Percentiles rank a stretch among this genome's conserved stretches.
phyloP scores from a whole-genome alignment of 305 asterid species.

The Fraxinus greggii region DNA sequence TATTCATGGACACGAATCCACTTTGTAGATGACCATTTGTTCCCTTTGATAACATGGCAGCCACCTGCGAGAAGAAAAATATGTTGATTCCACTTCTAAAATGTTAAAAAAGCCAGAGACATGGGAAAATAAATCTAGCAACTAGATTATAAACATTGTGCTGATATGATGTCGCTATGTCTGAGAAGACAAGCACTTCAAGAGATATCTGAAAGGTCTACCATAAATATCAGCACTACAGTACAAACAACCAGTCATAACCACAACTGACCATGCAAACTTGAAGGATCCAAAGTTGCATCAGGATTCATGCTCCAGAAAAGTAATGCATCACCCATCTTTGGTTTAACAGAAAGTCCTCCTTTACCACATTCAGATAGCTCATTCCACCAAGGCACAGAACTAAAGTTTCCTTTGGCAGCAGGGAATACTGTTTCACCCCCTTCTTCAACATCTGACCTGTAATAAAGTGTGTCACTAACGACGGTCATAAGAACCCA shows the following conservation, averaged over 20 bases:
- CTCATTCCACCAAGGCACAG: slow-evolving; percentile 91
- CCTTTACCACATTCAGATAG: slow-evolving; percentile 90
- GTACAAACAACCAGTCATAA: slow-evolving; percentile 8
- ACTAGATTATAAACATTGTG: neutral
- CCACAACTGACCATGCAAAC: slow-evolving; percentile 83
- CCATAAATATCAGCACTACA: neutral
- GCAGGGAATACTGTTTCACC: slow-evolving; percentile 97
- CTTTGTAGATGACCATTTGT: slow-evolving; percentile 97
- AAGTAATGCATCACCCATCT: slow-evolving; percentile 91
- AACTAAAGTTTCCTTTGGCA: slow-evolving; percentile 76
- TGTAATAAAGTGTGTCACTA: slow-evolving; percentile 34
- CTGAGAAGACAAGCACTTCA: slow-evolving; percentile 5
- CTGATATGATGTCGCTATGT: slow-evolving; percentile 1
- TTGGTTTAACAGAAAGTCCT: slow-evolving; percentile 90
- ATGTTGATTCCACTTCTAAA: neutral
- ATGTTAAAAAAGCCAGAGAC: neutral
- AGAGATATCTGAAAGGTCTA: slow-evolving; percentile 6
- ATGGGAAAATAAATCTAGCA: slow-evolving; percentile 7
- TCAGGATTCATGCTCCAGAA: slow-evolving; percentile 99
- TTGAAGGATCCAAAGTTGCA: slow-evolving; percentile 77
- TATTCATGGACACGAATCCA: slow-evolving; percentile 89
- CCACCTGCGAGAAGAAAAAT: slow-evolving; percentile 56
- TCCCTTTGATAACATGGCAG: slow-evolving; percentile 87
- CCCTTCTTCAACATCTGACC: slow-evolving; percentile 98
- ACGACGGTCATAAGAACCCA: slow-evolving; percentile 8